A percentile compares a stretch with the other conserved stretches of the same genome.
Conservation (phyloP, 352 stramenopile genomes). For the Globisporangium cylindrosporum region DNA sequence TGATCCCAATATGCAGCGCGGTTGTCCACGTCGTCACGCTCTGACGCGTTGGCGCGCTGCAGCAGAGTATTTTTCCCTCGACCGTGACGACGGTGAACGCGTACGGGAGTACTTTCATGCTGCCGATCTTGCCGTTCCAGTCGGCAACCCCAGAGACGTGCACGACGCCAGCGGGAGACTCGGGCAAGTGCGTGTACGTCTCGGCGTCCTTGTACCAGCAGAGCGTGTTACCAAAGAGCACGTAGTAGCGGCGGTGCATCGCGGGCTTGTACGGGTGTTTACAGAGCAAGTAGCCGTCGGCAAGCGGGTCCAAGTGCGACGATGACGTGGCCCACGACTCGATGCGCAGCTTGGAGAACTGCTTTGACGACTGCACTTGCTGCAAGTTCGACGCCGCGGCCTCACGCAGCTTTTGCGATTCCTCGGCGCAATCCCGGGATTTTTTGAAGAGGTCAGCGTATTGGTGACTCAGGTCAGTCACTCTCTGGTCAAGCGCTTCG, state of each 20-base stretch:
- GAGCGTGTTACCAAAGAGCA: slow-evolving; percentile 72
- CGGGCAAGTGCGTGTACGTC: slow-evolving; percentile 43
- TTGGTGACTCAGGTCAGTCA: slow-evolving; percentile 22
- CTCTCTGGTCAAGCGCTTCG: slow-evolving; percentile 23
- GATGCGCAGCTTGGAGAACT: slow-evolving; percentile 40
- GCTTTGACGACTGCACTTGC: slow-evolving; percentile 57
- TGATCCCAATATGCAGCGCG: slow-evolving; percentile 65
- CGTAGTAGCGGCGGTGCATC: slow-evolving; percentile 79
- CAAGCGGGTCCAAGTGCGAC: slow-evolving; percentile 66
- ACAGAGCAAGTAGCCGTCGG: slow-evolving; percentile 67
- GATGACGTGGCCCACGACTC: slow-evolving; percentile 56
- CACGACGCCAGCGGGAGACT: slow-evolving; percentile 53
- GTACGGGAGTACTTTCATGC: slow-evolving; percentile 50
- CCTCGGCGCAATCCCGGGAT: slow-evolving; percentile 27
- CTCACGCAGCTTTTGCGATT: slow-evolving; percentile 43
- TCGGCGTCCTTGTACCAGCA: slow-evolving; percentile 81
- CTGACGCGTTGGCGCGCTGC: slow-evolving; percentile 59
- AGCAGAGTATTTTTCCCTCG: slow-evolving; percentile 65
- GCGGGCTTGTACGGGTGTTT: slow-evolving; percentile 56
- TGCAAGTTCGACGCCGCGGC: slow-evolving; percentile 45
- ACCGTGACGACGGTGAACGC: slow-evolving; percentile 60
- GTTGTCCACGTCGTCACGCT: slow-evolving; percentile 67
- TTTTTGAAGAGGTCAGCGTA: slow-evolving; percentile 27
- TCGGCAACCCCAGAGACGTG: slow-evolving; percentile 60
- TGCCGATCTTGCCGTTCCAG: slow-evolving; percentile 60